phyloP scores from a whole-genome alignment of 306 rosid genomes.

The Quercus ilex region DNA sequence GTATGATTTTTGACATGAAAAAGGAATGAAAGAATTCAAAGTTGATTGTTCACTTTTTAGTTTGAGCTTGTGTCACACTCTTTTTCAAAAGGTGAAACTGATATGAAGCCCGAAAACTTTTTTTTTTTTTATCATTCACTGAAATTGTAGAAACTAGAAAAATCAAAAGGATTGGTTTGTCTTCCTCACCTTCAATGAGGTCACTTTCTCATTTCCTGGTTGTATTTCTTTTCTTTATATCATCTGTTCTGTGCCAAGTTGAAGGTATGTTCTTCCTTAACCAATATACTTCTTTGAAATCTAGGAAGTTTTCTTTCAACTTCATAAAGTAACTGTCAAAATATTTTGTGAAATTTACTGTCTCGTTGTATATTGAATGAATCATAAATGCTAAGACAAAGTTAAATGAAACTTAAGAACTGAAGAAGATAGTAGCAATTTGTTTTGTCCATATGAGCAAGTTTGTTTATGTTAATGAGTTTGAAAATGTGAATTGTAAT shows the following conservation, averaged over 20 bases:
- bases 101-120: slow-evolving; percentile 16
- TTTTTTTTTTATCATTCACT: slow-evolving; percentile 18
- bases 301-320: not conserved
- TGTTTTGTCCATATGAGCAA: not conserved
- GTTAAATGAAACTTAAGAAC: not conserved
- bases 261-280: slow-evolving; percentile 51
- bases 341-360: not conserved
- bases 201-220: slow-evolving; percentile 35
- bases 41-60: slow-evolving; percentile 8
- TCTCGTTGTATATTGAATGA: not conserved
- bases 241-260: slow-evolving; percentile 57
- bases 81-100: not conserved
- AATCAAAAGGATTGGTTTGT: slow-evolving; percentile 23
- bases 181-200: slow-evolving; percentile 56
- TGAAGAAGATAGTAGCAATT: not conserved
- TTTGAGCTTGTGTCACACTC: slow-evolving; percentile 24
- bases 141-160: slow-evolving; percentile 16
- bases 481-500: not conserved
- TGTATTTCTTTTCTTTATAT: slow-evolving; percentile 32
- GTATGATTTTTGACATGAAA: slow-evolving; percentile 5
- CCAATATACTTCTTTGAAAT: not conserved
- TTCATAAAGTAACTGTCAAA: not conserved
- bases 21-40: slow-evolving; percentile 2
- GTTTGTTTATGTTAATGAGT: not conserved
- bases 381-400: not conserved